Evolutionary conservation across 805 yeast species (phyloP), one percentile per base, ranked within the genome.

Genomic region (Clavispora phyllophila): DNA sequence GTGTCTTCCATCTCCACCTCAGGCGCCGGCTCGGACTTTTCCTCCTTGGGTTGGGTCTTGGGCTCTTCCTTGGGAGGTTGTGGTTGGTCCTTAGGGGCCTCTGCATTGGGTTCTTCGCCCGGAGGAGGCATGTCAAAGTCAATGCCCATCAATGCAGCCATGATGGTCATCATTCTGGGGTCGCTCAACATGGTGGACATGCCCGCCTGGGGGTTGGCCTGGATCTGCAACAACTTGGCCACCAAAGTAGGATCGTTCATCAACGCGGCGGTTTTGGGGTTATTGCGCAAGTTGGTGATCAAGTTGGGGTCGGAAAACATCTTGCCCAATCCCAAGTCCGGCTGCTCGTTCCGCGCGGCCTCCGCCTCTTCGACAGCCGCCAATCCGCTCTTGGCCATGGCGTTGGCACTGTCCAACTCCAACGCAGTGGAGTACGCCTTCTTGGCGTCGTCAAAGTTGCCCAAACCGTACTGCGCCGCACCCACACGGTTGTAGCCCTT

Each of bases 401-500:
- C 81, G 62, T 93, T 93, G 41, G 70, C 41, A 22, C 93, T 75
- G 54, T 91, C 98, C 45, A 89, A 63, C 57, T 84, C 85, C 51
- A 91, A 68, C 7, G 96, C 95, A 62, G 84, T 83, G 50, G 80
- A 70, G 65, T 88, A 91, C 20, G 84, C 72, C 22, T 64, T 63
- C 53, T 77, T 78, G 36, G 98, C 93, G 18, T 78, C 85, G 24
- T 85, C 89, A 39, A 82, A 75, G 46, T 86, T 77, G 14, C 88
- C 88, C 46, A 85, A 70, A n/a, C 99, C 99, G 56, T 74, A 83
- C 39, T 83, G 79, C 25, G 99, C 99, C 50, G 97, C 90, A 46
- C 87, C 99, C 28, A 85, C 84, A 66, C 99, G 82, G 58, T 82
- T 85, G 72, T 85, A 87, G 37, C 98, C 99, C 67, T 93, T 93